phyloP scores from a whole-genome alignment of 176 grass and related monocot genomes.

The Carex pumila region DNA sequence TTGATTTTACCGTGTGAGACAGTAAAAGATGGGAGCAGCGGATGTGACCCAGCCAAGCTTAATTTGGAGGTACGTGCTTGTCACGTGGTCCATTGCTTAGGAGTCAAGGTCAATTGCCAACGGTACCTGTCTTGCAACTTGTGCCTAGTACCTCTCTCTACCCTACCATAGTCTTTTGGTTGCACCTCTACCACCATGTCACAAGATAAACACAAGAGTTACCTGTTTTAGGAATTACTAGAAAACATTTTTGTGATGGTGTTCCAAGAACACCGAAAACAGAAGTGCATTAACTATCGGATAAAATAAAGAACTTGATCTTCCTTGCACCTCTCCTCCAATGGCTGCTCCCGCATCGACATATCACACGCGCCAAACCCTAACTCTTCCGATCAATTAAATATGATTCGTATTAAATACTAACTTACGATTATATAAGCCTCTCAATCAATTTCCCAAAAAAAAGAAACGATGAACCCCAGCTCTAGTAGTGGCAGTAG shows the following conservation, averaged over 20 bases:
- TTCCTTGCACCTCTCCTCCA: not conserved
- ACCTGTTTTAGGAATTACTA: not conserved
- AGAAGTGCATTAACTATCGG: not conserved
- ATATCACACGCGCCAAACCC: not conserved
- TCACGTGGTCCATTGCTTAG: conserved; percentile 8
- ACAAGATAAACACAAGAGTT: not conserved
- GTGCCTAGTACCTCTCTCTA: not conserved
- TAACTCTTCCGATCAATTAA: not conserved
- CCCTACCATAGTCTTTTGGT: no score
- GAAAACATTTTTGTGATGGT: not conserved
- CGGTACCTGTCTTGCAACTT: not conserved
- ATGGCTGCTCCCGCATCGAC: not conserved
- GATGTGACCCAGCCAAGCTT: not conserved
- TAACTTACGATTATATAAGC: not conserved
- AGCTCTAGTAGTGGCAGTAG: not conserved
- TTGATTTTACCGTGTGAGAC: not conserved
- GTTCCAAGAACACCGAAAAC: not conserved
- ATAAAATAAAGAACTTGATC: not conserved
- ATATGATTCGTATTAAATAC: not conserved
- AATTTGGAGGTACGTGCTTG: not conserved
- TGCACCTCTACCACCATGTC: conserved; percentile 3
- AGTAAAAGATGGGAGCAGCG: not conserved
- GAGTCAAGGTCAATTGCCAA: not conserved
- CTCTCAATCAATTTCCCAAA: not conserved
- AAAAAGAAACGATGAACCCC: conserved; percentile 4